Conservation (phyloP, 1,139 yeast species). For the Entelexis paramagnoliae region DNA sequence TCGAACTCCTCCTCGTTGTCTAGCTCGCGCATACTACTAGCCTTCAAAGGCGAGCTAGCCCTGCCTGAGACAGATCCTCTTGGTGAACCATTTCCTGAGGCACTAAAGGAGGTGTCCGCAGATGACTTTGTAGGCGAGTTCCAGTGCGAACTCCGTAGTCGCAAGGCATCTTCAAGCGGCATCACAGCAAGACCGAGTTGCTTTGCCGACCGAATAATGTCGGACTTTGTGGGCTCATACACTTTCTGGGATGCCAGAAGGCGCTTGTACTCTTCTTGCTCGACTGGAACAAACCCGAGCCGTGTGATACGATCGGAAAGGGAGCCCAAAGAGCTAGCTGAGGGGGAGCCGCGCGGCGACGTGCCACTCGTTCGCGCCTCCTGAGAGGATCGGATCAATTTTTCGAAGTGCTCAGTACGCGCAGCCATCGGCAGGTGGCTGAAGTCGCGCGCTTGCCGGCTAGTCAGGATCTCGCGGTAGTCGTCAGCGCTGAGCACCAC, state of each 20-base stretch:
- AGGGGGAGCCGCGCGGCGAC: conserved; percentile 16
- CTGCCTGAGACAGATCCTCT: not conserved
- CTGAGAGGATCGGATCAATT: conserved; percentile 23
- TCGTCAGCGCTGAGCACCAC: conserved; percentile 21
- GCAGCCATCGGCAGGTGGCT: conserved; percentile 29
- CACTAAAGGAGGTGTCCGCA: not conserved
- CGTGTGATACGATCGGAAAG: conserved; percentile 29
- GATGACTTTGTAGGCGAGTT: conserved; percentile 1
- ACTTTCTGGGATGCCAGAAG: conserved; percentile 30
- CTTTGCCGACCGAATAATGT: conserved; percentile 33
- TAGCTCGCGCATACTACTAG: not conserved
- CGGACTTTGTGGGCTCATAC: conserved; percentile 33
- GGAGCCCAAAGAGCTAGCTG: conserved; percentile 9
- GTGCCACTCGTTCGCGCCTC: conserved; percentile 4
- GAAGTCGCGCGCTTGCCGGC: conserved; percentile 14
- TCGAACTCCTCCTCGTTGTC: conserved; percentile 12
- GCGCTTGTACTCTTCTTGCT: conserved; percentile 33
- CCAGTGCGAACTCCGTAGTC: conserved; percentile 22
- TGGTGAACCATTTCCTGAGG: not conserved
- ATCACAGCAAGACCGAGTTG: conserved; percentile 36
- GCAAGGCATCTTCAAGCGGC: conserved; percentile 32
- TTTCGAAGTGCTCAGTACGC: conserved; percentile 32
- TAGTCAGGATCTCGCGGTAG: conserved; percentile 17
- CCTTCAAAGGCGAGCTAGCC: not conserved
- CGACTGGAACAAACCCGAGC: conserved; percentile 32